These are phyloP conservation scores for Xylariaceae sp. DNA, from an alignment of 2,329 filamentous ascomycete species.

Conservation along the genomic window DNA sequence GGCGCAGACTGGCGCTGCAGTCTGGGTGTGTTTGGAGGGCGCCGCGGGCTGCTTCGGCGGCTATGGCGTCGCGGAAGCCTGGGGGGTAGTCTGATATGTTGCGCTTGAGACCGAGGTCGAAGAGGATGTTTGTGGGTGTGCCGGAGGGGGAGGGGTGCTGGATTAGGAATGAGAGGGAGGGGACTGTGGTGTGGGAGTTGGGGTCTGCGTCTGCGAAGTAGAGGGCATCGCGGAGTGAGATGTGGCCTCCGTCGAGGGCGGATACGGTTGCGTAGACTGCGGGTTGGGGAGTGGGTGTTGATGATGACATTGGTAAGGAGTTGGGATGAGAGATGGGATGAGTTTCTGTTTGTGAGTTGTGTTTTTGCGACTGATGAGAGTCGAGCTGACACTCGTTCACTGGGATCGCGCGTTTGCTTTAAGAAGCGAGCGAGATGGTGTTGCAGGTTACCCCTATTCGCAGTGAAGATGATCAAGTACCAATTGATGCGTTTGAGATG, in stretches of 20 bases:
- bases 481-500: no score
- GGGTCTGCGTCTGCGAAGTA: slow-evolving; percentile 43
- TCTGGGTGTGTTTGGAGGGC: slow-evolving; percentile 43
- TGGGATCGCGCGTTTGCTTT: no score
- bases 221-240: slow-evolving; percentile 43
- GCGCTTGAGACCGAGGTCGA: slow-evolving; percentile 49
- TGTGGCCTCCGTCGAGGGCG: slow-evolving; percentile 36
- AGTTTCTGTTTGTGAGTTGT: neutral
- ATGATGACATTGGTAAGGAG: neutral
- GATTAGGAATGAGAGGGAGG: slow-evolving; percentile 49
- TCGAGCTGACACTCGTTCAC: no score
- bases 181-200: slow-evolving; percentile 42
- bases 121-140: slow-evolving; percentile 39
- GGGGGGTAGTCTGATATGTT: slow-evolving; percentile 39
- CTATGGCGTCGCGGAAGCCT: slow-evolving; percentile 41
- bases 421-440: no score
- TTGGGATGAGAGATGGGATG: neutral
- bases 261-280: slow-evolving; percentile 32
- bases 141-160: slow-evolving; percentile 36
- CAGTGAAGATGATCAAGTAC: no score
- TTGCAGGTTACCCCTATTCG: no score
- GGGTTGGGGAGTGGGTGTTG: neutral
- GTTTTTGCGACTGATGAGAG: neutral
- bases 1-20: slow-evolving; percentile 35
- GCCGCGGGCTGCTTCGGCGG: slow-evolving; percentile 32